A percentile compares a stretch with the other conserved stretches of the same genome.
phyloP scores from a whole-genome alignment of 2,329 filamentous ascomycete species.

The Coccinonectria pachysandricola region DNA sequence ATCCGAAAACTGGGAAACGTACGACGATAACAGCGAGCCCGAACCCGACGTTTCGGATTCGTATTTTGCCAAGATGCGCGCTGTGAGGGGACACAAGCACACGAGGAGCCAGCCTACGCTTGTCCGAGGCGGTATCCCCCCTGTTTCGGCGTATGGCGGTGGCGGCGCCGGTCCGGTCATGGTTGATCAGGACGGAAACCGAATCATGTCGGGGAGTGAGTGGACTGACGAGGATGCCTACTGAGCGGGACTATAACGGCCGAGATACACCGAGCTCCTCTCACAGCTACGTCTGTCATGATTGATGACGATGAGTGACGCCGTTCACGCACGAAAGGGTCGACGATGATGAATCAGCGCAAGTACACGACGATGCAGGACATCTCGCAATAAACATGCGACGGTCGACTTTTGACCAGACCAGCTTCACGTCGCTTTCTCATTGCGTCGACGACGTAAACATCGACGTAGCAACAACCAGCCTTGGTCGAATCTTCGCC shows the following conservation, averaged over 20 bases:
- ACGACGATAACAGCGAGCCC: slow-evolving; percentile 71
- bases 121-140: slow-evolving; percentile 43
- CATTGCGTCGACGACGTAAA: too few species aligned
- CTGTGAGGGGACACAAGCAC: slow-evolving; percentile 41
- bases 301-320: slow-evolving; percentile 13
- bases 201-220: slow-evolving; percentile 53
- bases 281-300: slow-evolving; percentile 6
- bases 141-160: slow-evolving; percentile 34
- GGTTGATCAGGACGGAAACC: slow-evolving; percentile 49
- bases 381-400: slow-evolving; percentile 18
- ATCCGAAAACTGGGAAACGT: slow-evolving; percentile 97
- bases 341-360: slow-evolving; percentile 18
- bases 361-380: slow-evolving; percentile 20
- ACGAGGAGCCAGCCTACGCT: slow-evolving; percentile 36
- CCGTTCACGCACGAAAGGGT: slow-evolving; percentile 8
- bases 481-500: too few species aligned
- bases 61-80: slow-evolving; percentile 70
- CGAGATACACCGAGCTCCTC: slow-evolving; percentile 1
- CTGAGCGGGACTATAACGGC: slow-evolving; percentile 26
- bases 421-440: too few species aligned
- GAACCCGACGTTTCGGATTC: slow-evolving; percentile 66
- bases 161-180: slow-evolving; percentile 38
- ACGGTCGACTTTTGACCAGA: slow-evolving; percentile 11
- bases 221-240: slow-evolving; percentile 58
- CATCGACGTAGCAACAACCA: too few species aligned